Base-by-base conservation (phyloP, 2,329 filamentous ascomycete species). In the Tolypocladium nubicola region DNA sequence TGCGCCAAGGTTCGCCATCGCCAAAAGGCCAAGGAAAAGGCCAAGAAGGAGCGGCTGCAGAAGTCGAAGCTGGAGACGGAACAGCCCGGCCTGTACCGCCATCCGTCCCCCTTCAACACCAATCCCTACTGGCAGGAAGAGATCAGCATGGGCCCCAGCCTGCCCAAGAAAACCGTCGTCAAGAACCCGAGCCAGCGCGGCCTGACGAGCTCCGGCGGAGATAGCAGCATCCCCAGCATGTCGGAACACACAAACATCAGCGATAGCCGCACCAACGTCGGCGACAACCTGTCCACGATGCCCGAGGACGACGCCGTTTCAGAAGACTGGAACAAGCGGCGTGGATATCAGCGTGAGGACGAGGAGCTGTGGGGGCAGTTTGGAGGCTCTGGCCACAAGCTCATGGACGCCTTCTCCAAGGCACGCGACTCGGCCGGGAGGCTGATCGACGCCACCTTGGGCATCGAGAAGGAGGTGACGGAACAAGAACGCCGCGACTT, bases 51-150 rank as follows among this genome's bases (percentile, higher is more conserved):
- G 60, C 80, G 85, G 57, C 77, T 82, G 63, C 82, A 87, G 63
- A 86, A 88, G 69, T 79, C 80, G 52, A 82, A 78, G 59, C 72
- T 85, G 58, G 82, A 88, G 63, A 80, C 80, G 56, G 83, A 90
- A 62, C 83, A 91, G 68, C 89, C 89, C 0, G 83, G 82, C 45
- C 72, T 84, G 13, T 94, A 96, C 70, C 80, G 84, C 54, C 91
- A 97, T 66, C 91, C 88, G 1, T 83, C 85, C 50, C 89, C 90
- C 1, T 94, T 90, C 65, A 87, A 86, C 66, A 96, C 90, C 35
- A 97, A 97, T 66, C 86, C 87, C 14, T 90, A 89, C 73, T 97
- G 92, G 92, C 77, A 81, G 38, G 88, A 94, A 67, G 92, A 97
- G 71, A 95, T 97, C 62, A 79, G 78, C 61, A 80, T 92, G 73